A percentile compares a stretch with the other conserved stretches of the same genome.
Conservation (phyloP, 176 grass and related monocot species). For the barley (Hordeum vulgare) region DNA sequence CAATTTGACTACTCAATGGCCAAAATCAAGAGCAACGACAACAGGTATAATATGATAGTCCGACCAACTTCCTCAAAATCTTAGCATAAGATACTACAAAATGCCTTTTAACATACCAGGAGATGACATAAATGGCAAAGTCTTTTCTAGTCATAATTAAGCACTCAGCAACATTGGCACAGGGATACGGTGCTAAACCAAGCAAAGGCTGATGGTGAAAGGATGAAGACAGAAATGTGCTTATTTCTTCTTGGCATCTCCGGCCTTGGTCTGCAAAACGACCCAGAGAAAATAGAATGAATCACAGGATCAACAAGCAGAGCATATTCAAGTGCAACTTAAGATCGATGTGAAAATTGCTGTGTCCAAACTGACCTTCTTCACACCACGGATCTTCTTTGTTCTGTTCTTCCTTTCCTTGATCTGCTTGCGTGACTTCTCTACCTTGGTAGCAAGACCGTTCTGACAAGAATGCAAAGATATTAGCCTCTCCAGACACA, state of each 20-base stretch:
- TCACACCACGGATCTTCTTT: slow-evolving; percentile 84
- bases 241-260: slow-evolving; percentile 90
- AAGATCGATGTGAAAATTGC: neutral
- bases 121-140: slow-evolving; percentile 8
- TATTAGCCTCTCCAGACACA: neutral
- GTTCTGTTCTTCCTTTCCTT: slow-evolving; percentile 90
- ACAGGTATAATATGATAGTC: neutral
- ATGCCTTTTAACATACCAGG: slow-evolving; percentile 3
- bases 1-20: neutral
- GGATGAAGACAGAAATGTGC: neutral
- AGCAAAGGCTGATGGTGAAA: slow-evolving; percentile 5
- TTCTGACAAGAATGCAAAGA: slow-evolving; percentile 37
- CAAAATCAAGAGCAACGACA: neutral
- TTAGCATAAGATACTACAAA: neutral
- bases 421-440: slow-evolving; percentile 94
- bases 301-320: neutral
- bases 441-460: slow-evolving; percentile 89
- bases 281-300: neutral
- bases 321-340: neutral
- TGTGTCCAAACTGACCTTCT: slow-evolving; percentile 43
- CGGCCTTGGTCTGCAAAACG: slow-evolving; percentile 80
- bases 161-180: slow-evolving; percentile 17
- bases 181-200: slow-evolving; percentile 3
- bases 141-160: slow-evolving; percentile 22
- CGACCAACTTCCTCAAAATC: slow-evolving; percentile 26